These are phyloP conservation scores for Petunia secreta DNA, from an alignment of 257 asterid species.

Conservation along the genomic window DNA sequence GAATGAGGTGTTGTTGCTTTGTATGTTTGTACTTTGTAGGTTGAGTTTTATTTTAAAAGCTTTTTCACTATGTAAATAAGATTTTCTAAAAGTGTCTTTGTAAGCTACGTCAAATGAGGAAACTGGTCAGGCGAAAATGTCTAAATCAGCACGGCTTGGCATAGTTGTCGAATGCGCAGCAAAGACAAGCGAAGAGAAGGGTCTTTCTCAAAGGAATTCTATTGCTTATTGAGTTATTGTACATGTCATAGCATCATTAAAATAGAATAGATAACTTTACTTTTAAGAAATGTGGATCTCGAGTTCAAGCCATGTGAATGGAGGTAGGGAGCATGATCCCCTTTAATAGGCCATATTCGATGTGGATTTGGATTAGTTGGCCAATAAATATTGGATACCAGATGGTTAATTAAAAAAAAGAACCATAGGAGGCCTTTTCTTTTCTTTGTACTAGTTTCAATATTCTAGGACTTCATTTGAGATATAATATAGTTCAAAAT, in stretches of 20 bases:
- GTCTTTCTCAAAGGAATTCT: too few species aligned
- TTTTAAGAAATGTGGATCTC: too few species aligned
- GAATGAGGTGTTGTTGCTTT: not conserved
- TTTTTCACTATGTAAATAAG: not conserved
- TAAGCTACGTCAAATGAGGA: not conserved
- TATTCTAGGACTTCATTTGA: not conserved
- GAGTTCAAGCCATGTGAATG: too few species aligned
- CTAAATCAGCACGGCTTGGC: not conserved
- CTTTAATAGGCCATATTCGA: too few species aligned
- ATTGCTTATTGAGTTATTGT: too few species aligned
- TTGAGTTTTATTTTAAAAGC: not conserved
- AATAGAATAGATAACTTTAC: not conserved
- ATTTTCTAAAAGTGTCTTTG: not conserved
- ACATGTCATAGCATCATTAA: not conserved
- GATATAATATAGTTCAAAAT: not conserved
- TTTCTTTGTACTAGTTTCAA: not conserved
- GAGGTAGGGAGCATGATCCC: too few species aligned
- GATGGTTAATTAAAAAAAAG: not conserved
- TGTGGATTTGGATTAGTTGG: too few species aligned
- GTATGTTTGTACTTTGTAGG: not conserved
- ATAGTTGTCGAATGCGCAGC: not conserved
- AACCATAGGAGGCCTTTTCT: not conserved
- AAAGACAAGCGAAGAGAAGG: too few species aligned
- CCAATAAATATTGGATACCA: too few species aligned
- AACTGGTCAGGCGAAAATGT: not conserved